Evolutionary conservation across 2,329 filamentous ascomycete genomes (phyloP).

Genomic region (Neopestalotiopsis sp.): DNA sequence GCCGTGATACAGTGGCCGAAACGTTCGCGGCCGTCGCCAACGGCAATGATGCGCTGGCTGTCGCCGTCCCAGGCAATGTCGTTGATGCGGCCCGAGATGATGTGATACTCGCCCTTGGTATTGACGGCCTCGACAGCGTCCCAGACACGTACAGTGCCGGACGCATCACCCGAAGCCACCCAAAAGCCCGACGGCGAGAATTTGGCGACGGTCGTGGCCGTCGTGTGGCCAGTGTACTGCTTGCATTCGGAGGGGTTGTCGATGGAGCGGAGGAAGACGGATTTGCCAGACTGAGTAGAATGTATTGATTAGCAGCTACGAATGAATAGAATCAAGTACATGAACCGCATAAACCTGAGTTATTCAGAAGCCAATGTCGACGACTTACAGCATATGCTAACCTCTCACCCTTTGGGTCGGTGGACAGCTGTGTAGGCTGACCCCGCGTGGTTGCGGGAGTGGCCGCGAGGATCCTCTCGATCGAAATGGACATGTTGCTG

Average conservation of each 20-base stretch:
- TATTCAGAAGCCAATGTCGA: not conserved
- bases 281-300: conserved; percentile 80
- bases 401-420: conserved; percentile 86
- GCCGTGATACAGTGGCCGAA: conserved; percentile 94
- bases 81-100: conserved; percentile 93
- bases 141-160: conserved; percentile 89
- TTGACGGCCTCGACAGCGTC: conserved; percentile 83
- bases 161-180: conserved; percentile 87
- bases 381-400: conserved; percentile 86
- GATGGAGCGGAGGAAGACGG: conserved; percentile 93
- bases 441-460: conserved; percentile 84
- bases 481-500: conserved; percentile 56
- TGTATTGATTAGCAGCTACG: not conserved
- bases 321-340: not conserved
- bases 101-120: conserved; percentile 92
- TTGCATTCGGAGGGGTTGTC: conserved; percentile 84
- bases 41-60: conserved; percentile 93
- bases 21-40: conserved; percentile 91
- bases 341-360: not conserved
- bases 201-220: conserved; percentile 87
- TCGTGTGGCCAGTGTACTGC: conserved; percentile 92
- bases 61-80: conserved; percentile 98
- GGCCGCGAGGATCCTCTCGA: conserved; percentile 80
- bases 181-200: conserved; percentile 96
- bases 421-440: conserved; percentile 86